Evolutionary conservation across 1,139 yeast species (phyloP), one percentile per base, ranked within the genome.

Genomic region (Lodderomyces jiufengensis): DNA sequence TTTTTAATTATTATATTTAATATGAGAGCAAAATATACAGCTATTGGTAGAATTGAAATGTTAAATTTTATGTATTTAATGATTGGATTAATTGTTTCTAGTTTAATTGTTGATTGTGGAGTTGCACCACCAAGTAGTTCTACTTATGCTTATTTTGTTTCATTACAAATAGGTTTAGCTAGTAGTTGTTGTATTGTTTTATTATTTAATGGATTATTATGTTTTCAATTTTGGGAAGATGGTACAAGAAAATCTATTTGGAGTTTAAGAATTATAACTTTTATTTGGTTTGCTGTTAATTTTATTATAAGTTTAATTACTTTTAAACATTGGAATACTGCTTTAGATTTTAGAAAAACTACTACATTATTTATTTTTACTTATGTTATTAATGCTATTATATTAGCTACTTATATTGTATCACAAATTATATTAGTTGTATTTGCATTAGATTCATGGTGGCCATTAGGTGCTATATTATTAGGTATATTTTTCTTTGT

Each of bases 221-320:
- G 92, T 28, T 87, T 86, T 59, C 94, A 88, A 56, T 63, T 87
- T 36, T 90, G 95, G 94, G 97, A 88, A 60, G 97, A 92, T 57
- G 97, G 97, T 7, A 81, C 95, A 2, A 55, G 61, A 23, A 66
- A 56, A 42, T 79, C 95, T 2, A 71, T 85, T 69, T 63, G 78
- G 62, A 55, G 69, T 3, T 61, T 84, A 35, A 65, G 87, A 45
- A 39, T 67, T 5, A 52, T 74, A 2, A 65, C 82, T 11, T 39
- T 65, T 4, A 52, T 59, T 1, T 78, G 82, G 51, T 86, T 81
- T 56, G 67, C 73, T 8, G 58, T 81, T 30, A 78, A 84, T 40
- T 90, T 84, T 54, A 57, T 86, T 27, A 70, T 88, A 10, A 63
- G 87, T 1, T 49, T 87, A 8, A 60, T 83, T 38, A 86, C 97